Conservation (phyloP, 306 rosid species). For the Gastrolobium villosum region DNA sequence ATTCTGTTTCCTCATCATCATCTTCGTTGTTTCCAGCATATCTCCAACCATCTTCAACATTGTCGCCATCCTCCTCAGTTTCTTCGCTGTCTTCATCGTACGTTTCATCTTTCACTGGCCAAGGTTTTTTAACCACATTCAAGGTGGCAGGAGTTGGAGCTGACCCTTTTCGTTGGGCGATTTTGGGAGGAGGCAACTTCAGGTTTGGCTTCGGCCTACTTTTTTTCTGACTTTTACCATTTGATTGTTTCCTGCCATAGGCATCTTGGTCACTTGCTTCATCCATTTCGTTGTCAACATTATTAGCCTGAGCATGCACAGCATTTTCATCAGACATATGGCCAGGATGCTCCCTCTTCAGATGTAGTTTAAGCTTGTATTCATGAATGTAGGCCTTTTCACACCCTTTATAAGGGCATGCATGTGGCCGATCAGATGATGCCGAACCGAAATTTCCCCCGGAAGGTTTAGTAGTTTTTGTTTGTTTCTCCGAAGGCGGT, state of each 20-base stretch:
- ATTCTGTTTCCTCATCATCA: slow-evolving; percentile 96
- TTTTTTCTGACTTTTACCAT: slow-evolving; percentile 77
- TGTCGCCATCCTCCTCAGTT: slow-evolving; percentile 96
- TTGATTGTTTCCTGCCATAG: slow-evolving; percentile 68
- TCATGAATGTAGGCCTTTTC: slow-evolving; percentile 94
- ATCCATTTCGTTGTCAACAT: slow-evolving; percentile 81
- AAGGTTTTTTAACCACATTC: slow-evolving; percentile 67
- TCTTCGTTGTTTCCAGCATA: slow-evolving; percentile 78
- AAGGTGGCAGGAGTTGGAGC: slow-evolving; percentile 61
- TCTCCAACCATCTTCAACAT: slow-evolving; percentile 94
- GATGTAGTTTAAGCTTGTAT: slow-evolving; percentile 94
- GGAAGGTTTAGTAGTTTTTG: slow-evolving; percentile 69
- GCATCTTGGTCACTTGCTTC: slow-evolving; percentile 95
- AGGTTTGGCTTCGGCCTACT: slow-evolving; percentile 72
- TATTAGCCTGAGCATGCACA: slow-evolving; percentile 63
- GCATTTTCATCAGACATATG: slow-evolving; percentile 78
- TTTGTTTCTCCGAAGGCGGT: slow-evolving; percentile 77
- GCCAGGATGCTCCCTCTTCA: slow-evolving; percentile 93
- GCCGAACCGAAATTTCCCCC: slow-evolving; percentile 77
- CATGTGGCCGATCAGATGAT: slow-evolving; percentile 91
- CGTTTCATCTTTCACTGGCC: slow-evolving; percentile 81
- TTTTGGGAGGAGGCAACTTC: slow-evolving; percentile 79
- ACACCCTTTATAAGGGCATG: slow-evolving; percentile 95
- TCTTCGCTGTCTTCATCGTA: slow-evolving; percentile 96
- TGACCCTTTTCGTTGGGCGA: slow-evolving; percentile 68